Conservation (phyloP, 768 basidiomycete genomes). For the Lactarius sanguifluus region DNA sequence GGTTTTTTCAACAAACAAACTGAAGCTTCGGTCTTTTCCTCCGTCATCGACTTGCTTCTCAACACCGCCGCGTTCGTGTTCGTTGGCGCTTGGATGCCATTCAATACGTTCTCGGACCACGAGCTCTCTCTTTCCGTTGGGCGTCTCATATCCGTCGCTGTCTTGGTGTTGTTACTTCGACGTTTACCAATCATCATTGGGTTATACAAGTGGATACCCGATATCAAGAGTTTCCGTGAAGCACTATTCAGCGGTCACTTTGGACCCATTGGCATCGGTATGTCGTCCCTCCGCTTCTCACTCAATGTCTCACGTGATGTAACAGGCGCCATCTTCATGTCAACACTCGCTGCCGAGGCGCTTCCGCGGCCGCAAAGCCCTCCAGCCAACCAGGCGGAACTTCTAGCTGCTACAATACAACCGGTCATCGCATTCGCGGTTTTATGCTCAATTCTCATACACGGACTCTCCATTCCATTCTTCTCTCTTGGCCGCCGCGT, state of each 20-base stretch:
- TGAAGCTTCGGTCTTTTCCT: slow-evolving; percentile 92
- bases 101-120: slow-evolving; percentile 68
- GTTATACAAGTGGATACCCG: slow-evolving; percentile 91
- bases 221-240: slow-evolving; percentile 92
- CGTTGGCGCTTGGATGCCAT: slow-evolving; percentile 98
- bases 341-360: slow-evolving; percentile 68
- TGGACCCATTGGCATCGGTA: slow-evolving; percentile 81
- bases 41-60: slow-evolving; percentile 94
- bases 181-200: slow-evolving; percentile 82
- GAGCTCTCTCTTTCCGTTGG: slow-evolving; percentile 73
- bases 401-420: slow-evolving; percentile 75
- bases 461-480: slow-evolving; percentile 90
- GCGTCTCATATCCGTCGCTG: slow-evolving; percentile 80
- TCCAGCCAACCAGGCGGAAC: slow-evolving; percentile 57
- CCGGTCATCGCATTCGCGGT: slow-evolving; percentile 97
- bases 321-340: slow-evolving; percentile 88
- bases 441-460: slow-evolving; percentile 81
- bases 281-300: slow-evolving; percentile 26
- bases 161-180: slow-evolving; percentile 78
- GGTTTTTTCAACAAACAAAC: slow-evolving; percentile 92
- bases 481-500: slow-evolving; percentile 92
- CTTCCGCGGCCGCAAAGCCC: slow-evolving; percentile 49
- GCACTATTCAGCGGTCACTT: slow-evolving; percentile 96
- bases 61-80: slow-evolving; percentile 95
- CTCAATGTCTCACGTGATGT: slow-evolving; percentile 18